phyloP scores from a whole-genome alignment of 768 basidiomycete species.

The Mycena venus region DNA sequence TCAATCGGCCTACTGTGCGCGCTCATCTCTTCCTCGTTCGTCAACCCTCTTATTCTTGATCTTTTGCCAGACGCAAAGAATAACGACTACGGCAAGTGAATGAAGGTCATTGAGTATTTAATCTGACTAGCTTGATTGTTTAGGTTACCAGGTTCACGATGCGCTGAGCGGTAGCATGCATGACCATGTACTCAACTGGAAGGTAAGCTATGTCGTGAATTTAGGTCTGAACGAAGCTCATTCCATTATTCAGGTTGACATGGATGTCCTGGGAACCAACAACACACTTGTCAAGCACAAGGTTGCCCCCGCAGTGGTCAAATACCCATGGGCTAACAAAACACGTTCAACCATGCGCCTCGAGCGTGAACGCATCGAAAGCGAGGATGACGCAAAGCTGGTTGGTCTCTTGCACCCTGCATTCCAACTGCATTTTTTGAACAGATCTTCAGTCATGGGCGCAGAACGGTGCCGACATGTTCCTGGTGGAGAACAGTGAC shows the following conservation, averaged over 20 bases:
- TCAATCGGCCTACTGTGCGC: conserved; percentile 60
- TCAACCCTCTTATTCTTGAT: not conserved
- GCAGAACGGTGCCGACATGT: conserved; percentile 60
- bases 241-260: conserved; percentile 55
- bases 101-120: not conserved
- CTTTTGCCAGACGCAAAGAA: conserved; percentile 47
- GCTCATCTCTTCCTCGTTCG: not conserved
- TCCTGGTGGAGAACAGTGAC: conserved; percentile 59
- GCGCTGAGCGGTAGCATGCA: conserved; percentile 59
- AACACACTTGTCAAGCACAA: conserved; percentile 64
- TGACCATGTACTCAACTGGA: conserved; percentile 69
- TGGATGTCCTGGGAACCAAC: conserved; percentile 63
- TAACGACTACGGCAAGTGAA: conserved; percentile 55
- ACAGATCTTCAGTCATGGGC: conserved; percentile 42
- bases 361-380: conserved; percentile 53
- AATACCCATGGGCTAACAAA: conserved; percentile 62
- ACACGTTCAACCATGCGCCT: conserved; percentile 46
- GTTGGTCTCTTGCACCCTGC: conserved; percentile 29
- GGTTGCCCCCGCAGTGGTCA: conserved; percentile 56
- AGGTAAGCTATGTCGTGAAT: conserved; percentile 31
- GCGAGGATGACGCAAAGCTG: conserved; percentile 59
- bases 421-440: too few relatives aligned
- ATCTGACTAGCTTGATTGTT: not conserved
- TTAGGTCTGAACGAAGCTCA: too few relatives aligned
- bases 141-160: conserved; percentile 36